Percentiles rank a stretch among this genome's conserved stretches.
Evolutionary conservation across 2,329 filamentous ascomycete species (phyloP).

Genomic region (Lecanicillium sp.): DNA sequence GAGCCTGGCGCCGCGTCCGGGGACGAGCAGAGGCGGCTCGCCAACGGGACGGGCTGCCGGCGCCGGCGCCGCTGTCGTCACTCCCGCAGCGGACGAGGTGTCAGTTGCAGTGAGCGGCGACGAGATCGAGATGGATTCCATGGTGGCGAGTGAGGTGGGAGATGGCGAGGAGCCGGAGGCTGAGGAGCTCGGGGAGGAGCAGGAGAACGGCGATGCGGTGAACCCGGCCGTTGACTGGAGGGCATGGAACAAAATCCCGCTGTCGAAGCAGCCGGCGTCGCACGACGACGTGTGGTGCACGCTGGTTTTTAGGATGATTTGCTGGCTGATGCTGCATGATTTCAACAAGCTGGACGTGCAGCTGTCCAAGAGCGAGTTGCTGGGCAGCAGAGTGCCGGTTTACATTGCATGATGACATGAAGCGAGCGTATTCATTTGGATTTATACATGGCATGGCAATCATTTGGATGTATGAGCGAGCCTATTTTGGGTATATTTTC

Average conservation of each 20-base stretch:
- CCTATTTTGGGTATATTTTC: too few species aligned
- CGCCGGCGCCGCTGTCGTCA: too few species aligned
- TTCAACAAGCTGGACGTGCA: conserved; percentile 50
- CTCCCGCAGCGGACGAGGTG: too few species aligned
- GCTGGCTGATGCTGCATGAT: conserved; percentile 52
- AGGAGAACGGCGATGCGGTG: background rate
- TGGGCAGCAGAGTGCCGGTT: conserved; percentile 50
- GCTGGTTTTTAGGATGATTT: conserved; percentile 51
- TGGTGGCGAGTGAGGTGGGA: background rate
- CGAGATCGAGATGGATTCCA: background rate
- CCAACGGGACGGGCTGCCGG: background rate
- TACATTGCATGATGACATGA: conserved; percentile 36
- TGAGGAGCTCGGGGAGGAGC: conserved; percentile 3
- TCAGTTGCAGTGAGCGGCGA: background rate
- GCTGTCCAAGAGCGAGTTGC: conserved; percentile 45
- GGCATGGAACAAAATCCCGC: conserved; percentile 24
- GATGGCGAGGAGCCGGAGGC: background rate
- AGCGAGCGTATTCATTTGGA: too few species aligned
- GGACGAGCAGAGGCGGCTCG: conserved; percentile 4
- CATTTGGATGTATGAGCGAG: background rate
- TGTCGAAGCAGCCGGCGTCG: conserved; percentile 22
- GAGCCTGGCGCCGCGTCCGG: conserved; percentile 4
- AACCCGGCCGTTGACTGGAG: conserved; percentile 19
- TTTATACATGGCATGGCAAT: background rate
- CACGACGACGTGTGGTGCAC: conserved; percentile 47